Conservation (phyloP, 2,329 filamentous ascomycete genomes). For the Alternaria sp. region DNA sequence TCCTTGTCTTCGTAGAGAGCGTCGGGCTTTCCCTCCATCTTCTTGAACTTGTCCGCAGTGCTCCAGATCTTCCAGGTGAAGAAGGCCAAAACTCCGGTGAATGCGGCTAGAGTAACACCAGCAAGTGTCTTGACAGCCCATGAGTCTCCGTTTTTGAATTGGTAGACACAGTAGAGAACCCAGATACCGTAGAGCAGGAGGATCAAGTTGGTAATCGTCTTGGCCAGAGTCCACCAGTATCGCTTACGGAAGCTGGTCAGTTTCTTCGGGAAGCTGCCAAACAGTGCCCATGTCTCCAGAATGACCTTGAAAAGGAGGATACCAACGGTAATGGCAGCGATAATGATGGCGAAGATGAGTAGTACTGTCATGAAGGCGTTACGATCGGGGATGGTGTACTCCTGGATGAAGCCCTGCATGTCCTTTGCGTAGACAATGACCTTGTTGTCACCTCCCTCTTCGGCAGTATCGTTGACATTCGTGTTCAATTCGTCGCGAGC, state of each 20-base stretch:
- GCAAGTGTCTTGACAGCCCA: constrained; percentile 90
- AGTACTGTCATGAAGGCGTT: constrained; percentile 98
- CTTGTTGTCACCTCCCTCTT: constrained; percentile 49
- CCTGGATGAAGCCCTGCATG: constrained; percentile 82
- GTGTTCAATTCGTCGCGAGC: constrained; percentile 57
- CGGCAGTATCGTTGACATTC: constrained; percentile 48
- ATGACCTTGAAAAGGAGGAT: constrained; percentile 91
- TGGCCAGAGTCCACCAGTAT: constrained; percentile 92
- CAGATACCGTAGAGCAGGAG: constrained; percentile 92
- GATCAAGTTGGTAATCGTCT: constrained; percentile 88
- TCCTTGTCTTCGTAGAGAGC: constrained; percentile 87
- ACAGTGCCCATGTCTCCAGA: constrained; percentile 89
- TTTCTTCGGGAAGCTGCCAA: constrained; percentile 80
- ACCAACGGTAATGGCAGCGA: constrained; percentile 81
- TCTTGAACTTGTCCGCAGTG: constrained; percentile 76
- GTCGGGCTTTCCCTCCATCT: constrained; percentile 72
- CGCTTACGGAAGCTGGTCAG: constrained; percentile 88
- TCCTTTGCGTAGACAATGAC: constrained; percentile 68
- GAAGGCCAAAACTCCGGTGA: constrained; percentile 80
- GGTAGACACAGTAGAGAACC: constrained; percentile 95
- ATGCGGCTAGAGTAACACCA: constrained; percentile 77
- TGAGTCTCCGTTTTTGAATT: constrained; percentile 91
- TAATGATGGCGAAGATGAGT: constrained; percentile 83
- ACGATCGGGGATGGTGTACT: constrained; percentile 81
- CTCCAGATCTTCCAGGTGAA: constrained; percentile 85